A percentile compares a stretch with the other conserved stretches of the same genome.
Conservation (phyloP, 805 yeast species). For the Saturnispora saitoi region DNA sequence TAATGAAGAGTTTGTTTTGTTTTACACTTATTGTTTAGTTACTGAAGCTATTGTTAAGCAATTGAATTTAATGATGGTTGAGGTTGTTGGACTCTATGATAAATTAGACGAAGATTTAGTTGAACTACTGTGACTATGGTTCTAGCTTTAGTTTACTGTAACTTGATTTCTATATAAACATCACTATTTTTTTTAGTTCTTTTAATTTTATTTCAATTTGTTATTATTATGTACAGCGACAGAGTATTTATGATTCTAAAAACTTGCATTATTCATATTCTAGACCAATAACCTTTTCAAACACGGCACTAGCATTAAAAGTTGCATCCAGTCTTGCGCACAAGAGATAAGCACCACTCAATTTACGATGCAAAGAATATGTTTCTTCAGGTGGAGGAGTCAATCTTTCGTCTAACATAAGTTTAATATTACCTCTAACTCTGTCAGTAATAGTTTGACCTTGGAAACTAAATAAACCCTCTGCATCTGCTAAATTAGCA, state of each 20-base stretch:
- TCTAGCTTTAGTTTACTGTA: background rate
- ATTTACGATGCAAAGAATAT: constrained; percentile 88
- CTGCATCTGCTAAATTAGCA: constrained; percentile 31
- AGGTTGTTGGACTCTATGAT: constrained; percentile 55
- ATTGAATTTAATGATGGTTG: constrained; percentile 45
- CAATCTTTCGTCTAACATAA: constrained; percentile 85
- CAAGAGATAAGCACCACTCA: constrained; percentile 86
- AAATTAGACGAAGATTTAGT: constrained; percentile 55
- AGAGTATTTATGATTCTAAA: background rate
- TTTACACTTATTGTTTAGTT: constrained; percentile 68
- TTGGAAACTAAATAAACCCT: constrained; percentile 60
- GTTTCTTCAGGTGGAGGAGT: constrained; percentile 99
- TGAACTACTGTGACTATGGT: constrained; percentile 25
- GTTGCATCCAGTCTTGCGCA: constrained; percentile 80
- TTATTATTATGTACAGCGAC: background rate
- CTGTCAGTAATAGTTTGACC: constrained; percentile 90
- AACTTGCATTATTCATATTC: constrained; percentile 20
- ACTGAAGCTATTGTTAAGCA: constrained; percentile 60
- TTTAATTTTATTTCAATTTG: constrained; percentile 16
- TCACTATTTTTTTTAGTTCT: background rate
- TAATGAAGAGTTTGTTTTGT: constrained; percentile 68
- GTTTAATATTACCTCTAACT: constrained; percentile 75
- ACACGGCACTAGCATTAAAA: constrained; percentile 73
- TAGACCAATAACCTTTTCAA: constrained; percentile 64
- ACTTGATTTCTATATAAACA: background rate